Evolutionary conservation across 108 stramenopile genomes (phyloP).

Genomic region (Skeletonema tropicum): DNA sequence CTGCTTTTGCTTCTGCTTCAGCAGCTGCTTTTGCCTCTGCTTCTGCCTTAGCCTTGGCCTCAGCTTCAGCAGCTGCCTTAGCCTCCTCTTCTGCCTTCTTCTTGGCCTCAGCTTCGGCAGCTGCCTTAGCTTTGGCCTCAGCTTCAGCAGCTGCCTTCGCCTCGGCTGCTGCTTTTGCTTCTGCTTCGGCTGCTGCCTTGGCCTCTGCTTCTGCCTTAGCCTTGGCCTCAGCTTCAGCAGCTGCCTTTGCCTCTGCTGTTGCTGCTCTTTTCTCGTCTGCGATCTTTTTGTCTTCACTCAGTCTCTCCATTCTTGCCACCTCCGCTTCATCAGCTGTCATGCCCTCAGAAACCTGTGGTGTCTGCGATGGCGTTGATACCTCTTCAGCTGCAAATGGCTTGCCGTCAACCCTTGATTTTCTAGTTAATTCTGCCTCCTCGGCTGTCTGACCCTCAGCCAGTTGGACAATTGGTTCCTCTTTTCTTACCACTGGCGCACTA

Average conservation of each 20-base stretch:
- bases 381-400: conserved; percentile 14
- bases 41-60: no score
- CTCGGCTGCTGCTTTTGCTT: conserved; percentile 7
- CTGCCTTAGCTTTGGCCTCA: conserved; percentile 10
- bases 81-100: conserved; percentile 14
- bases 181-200: conserved; percentile 12
- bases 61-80: conserved; percentile 2
- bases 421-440: conserved; percentile 22
- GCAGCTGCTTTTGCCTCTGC: neutral
- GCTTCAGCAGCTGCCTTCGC: conserved; percentile 17
- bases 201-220: neutral
- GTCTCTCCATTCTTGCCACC: conserved; percentile 10
- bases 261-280: conserved; percentile 2
- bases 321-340: conserved; percentile 23
- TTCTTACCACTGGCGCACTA: neutral
- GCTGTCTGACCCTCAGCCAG: conserved; percentile 22
- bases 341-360: neutral
- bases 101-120: conserved; percentile 8
- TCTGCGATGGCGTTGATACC: conserved; percentile 9
- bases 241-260: neutral
- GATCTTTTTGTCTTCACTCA: neutral
- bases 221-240: conserved; percentile 11
- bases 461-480: conserved; percentile 4
- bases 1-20: no score
- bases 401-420: conserved; percentile 8